phyloP scores from a whole-genome alignment of 768 basidiomycete species.

The Obba rivulosa region DNA sequence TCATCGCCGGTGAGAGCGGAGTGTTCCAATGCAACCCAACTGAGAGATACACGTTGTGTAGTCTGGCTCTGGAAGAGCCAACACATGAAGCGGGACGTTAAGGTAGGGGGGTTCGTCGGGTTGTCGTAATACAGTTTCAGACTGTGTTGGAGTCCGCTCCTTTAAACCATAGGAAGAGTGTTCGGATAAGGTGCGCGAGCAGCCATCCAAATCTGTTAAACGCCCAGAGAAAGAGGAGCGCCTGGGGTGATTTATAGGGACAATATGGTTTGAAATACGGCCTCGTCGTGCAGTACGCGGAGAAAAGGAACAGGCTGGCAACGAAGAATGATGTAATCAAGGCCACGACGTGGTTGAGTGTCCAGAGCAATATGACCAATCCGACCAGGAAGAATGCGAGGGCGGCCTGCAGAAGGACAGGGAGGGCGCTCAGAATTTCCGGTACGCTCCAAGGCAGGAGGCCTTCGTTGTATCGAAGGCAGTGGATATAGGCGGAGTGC shows the following conservation, averaged over 20 bases:
- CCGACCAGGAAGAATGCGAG: background rate
- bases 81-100: too few relatives aligned
- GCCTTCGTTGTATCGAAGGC: background rate
- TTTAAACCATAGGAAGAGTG: too few relatives aligned
- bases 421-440: background rate
- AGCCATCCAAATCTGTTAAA: too few relatives aligned
- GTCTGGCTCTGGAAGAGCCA: too few relatives aligned
- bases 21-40: too few relatives aligned
- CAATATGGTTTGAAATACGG: background rate
- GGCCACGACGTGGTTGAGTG: background rate
- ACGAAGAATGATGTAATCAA: background rate
- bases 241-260: background rate
- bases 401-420: background rate
- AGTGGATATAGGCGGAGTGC: background rate
- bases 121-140: too few relatives aligned
- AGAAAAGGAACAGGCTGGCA: background rate
- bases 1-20: too few relatives aligned
- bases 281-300: background rate
- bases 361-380: background rate
- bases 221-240: background rate
- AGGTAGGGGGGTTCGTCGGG: too few relatives aligned
- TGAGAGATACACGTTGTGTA: too few relatives aligned
- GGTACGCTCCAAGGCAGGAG: background rate
- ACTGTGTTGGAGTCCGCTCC: too few relatives aligned
- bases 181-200: too few relatives aligned